Evolutionary conservation across 768 basidiomycete genomes (phyloP), one percentile per base, ranked within the genome.

Genomic region (Kwoniella dendrophila): DNA sequence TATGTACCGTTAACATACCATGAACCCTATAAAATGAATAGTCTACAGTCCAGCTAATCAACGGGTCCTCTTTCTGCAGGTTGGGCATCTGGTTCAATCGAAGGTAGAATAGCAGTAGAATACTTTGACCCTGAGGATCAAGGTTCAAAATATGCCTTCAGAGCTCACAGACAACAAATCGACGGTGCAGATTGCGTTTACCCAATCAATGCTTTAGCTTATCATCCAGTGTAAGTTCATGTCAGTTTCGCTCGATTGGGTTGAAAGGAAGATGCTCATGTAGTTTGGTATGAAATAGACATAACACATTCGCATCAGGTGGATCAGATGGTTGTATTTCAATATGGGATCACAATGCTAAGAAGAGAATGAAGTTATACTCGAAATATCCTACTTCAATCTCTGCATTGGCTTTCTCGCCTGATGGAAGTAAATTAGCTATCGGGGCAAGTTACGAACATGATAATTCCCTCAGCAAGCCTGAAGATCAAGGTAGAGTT

Each of bases 321-420:
- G 96, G 96, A 36, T 95, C 92, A 0, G 96, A 99, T 77, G 88
- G 88, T 0, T 89, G 89, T 1, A 90, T 98, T 43, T 92, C 92
- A 0, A 87, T 98, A 62, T 99, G 96, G 96, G 96, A 98, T 75
- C 92, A 94, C 79, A 88, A 88, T 67, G 88, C 94, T 56, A 96
- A 97, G 82, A 98, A 98, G 76, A 87, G 96, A 1, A 82, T 98
- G 55, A 87, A 92, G 26, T 92, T 95, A 70, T 94, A 90, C 66
- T 87, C 88, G 0, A 90, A 90, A 73, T 92, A 87, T 80, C 79
- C 83, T 3, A 83, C 85, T 0, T 84, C 80, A n/a, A 72, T 96
- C n/a, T 86, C 90, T 0, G 85, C 88, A 0, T 81, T 93, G 40
- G 85, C 88, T 0, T 95, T 94, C 80, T 91, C 88, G 2, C 86